phyloP scores from a whole-genome alignment of 768 basidiomycete species.

The Tulasnella sp. region DNA sequence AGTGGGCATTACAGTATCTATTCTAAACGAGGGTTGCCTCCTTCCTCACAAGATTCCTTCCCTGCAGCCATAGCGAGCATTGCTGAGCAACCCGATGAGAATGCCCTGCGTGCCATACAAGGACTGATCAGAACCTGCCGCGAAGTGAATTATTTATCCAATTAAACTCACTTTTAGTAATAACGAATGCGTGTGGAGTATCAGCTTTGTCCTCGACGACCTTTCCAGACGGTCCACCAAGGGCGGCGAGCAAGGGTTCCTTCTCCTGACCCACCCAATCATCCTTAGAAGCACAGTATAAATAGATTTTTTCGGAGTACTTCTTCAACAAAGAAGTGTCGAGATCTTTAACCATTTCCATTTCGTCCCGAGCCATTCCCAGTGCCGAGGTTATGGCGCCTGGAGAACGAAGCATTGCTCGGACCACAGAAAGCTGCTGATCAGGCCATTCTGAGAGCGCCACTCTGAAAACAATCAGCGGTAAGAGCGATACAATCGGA shows the following conservation, averaged over 20 bases:
- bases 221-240: constrained; percentile 33
- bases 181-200: constrained; percentile 67
- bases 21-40: not conserved
- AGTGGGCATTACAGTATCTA: not conserved
- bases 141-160: not conserved
- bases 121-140: not conserved
- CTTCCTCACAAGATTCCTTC: not conserved
- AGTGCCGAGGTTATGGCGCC: constrained; percentile 46
- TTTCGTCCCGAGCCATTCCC: constrained; percentile 60
- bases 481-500: constrained; percentile 36
- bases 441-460: constrained; percentile 48
- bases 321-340: constrained; percentile 40
- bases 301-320: constrained; percentile 36
- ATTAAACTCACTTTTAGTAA: constrained; percentile 30
- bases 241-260: constrained; percentile 35
- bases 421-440: constrained; percentile 41
- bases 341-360: constrained; percentile 48
- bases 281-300: constrained; percentile 60
- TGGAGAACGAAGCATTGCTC: constrained; percentile 45
- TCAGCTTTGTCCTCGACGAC: constrained; percentile 40
- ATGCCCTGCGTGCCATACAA: constrained; percentile 38
- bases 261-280: constrained; percentile 62
- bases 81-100: constrained; percentile 43
- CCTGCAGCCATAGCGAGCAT: constrained; percentile 30
- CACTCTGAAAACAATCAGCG: constrained; percentile 32